A percentile compares a stretch with the other conserved stretches of the same genome.
phyloP scores from a whole-genome alignment of 169 alveolate species.

The Ichthyophthirius multifiliis region DNA sequence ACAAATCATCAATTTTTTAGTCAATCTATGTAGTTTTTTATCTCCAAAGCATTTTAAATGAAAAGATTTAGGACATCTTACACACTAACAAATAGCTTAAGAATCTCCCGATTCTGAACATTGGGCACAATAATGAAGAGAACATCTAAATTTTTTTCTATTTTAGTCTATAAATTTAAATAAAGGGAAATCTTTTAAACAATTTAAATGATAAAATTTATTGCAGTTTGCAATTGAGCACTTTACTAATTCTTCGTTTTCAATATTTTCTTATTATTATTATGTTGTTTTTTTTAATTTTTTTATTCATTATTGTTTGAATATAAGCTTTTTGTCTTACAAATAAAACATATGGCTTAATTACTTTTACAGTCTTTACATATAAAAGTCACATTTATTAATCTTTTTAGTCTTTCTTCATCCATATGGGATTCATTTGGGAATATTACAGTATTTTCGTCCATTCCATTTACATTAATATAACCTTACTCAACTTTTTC shows the following conservation, averaged over 20 bases:
- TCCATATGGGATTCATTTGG: slow-evolving; percentile 16
- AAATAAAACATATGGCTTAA: slow-evolving; percentile 50
- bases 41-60: slow-evolving; percentile 60
- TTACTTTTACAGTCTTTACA: slow-evolving; percentile 58
- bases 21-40: slow-evolving; percentile 38
- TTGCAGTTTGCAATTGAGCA: slow-evolving; percentile 55
- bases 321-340: slow-evolving; percentile 51
- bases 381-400: slow-evolving; percentile 44
- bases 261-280: slow-evolving; percentile 37
- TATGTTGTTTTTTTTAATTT: slow-evolving; percentile 31
- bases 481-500: slow-evolving; percentile 36
- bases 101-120: slow-evolving; percentile 62
- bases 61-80: slow-evolving; percentile 61
- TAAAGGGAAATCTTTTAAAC: slow-evolving; percentile 24
- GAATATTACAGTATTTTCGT: slow-evolving; percentile 36
- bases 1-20: slow-evolving; percentile 59
- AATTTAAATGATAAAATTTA: slow-evolving; percentile 54
- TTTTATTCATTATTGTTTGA: slow-evolving; percentile 34
- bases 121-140: slow-evolving; percentile 64
- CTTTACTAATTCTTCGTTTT: slow-evolving; percentile 12
- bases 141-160: slow-evolving; percentile 54
- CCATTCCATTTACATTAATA: slow-evolving; percentile 45
- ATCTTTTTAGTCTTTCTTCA: slow-evolving; percentile 37
- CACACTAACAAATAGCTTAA: slow-evolving; percentile 46
- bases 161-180: slow-evolving; percentile 20